Evolutionary conservation across 139 green algal species (phyloP).

Genomic region (Tetraselmis chui): DNA sequence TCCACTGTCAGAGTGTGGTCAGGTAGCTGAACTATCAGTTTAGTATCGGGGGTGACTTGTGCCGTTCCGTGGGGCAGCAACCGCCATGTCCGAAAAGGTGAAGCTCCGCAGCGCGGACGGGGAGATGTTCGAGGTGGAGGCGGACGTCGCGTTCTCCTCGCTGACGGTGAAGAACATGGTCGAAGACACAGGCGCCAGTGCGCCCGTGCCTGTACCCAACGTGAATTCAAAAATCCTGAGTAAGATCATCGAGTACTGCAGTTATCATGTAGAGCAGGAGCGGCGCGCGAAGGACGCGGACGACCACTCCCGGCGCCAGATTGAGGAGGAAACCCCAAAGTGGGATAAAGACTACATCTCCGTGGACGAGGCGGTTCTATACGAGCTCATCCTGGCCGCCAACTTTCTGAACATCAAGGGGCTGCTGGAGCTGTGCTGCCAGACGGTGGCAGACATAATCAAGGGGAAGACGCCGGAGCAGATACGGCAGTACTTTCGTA

Average conservation of each 20-base stretch:
- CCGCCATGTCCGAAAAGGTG: slow-evolving; percentile 20
- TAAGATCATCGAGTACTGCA: slow-evolving; percentile 60
- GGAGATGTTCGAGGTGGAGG: slow-evolving; percentile 43
- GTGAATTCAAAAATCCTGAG: slow-evolving; percentile 39
- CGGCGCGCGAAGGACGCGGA: background rate
- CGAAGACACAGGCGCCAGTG: background rate
- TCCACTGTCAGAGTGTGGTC: too few species aligned
- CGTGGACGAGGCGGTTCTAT: slow-evolving; percentile 50
- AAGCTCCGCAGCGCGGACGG: slow-evolving; percentile 35
- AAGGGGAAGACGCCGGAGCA: slow-evolving; percentile 57
- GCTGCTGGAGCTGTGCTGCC: slow-evolving; percentile 51
- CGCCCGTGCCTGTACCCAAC: slow-evolving; percentile 9
- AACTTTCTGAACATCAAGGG: slow-evolving; percentile 63
- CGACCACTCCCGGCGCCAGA: background rate
- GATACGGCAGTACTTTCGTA: slow-evolving; percentile 54
- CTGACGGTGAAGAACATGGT: slow-evolving; percentile 14
- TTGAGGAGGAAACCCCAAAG: slow-evolving; percentile 41
- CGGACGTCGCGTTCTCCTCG: slow-evolving; percentile 29
- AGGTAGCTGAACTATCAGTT: too few species aligned
- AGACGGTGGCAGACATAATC: slow-evolving; percentile 59
- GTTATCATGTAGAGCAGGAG: slow-evolving; percentile 40
- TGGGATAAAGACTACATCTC: slow-evolving; percentile 54
- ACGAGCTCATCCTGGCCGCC: slow-evolving; percentile 56
- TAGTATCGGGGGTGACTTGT: too few species aligned
- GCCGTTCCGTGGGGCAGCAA: too few species aligned